Conservation (phyloP, 108 stramenopile species). For the Epipyxis sp. region DNA sequence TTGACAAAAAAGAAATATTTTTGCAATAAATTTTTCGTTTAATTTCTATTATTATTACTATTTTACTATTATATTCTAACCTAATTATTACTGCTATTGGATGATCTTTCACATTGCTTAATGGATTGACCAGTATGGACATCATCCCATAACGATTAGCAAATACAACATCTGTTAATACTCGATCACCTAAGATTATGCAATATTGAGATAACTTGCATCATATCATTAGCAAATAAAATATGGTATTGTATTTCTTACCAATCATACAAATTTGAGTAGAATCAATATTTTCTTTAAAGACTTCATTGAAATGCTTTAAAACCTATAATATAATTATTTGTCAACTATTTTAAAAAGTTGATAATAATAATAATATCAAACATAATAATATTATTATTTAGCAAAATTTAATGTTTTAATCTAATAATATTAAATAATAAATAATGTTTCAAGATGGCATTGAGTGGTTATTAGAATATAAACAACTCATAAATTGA, state of each 20-base stretch:
- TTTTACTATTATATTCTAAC: too few relatives aligned
- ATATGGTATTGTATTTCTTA: not conserved
- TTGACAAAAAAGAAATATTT: not conserved
- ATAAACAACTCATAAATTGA: too few relatives aligned
- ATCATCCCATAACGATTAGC: constrained; percentile 8
- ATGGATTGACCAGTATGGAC: not conserved
- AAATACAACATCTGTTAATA: constrained; percentile 23
- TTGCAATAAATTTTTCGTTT: not conserved
- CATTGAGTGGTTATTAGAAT: too few relatives aligned
- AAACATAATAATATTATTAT: too few relatives aligned
- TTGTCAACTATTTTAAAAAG: not conserved
- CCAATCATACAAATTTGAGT: constrained; percentile 9
- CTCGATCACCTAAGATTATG: not conserved
- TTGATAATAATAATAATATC: too few relatives aligned
- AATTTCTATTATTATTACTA: not conserved
- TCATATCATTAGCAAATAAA: not conserved
- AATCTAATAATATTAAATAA: too few relatives aligned
- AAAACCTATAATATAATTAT: not conserved
- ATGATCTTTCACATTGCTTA: not conserved
- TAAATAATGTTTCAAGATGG: too few relatives aligned
- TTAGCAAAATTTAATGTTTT: too few relatives aligned
- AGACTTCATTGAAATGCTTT: not conserved
- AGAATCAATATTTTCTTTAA: not conserved
- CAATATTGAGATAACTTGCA: not conserved
- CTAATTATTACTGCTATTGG: not conserved